Base-by-base conservation (phyloP, 2,329 filamentous ascomycete genomes). In the Chaetomiaceae sp. region DNA sequence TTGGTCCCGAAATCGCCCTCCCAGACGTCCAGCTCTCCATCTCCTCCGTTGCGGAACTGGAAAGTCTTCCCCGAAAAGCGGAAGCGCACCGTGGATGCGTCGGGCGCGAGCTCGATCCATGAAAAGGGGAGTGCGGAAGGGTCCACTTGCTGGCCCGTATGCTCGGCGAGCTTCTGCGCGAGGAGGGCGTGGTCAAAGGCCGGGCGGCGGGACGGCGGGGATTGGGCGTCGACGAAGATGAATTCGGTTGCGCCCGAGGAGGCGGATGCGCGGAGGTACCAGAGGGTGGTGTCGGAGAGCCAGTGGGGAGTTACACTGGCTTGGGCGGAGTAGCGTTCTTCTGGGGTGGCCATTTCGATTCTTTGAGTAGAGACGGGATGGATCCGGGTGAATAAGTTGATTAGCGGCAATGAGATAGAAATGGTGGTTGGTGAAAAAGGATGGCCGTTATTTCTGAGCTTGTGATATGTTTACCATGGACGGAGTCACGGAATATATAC, bases 281-380 rank as follows among this genome's bases (percentile, higher is more conserved):
- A 34, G 9, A 34, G 31, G 11, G 31, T n/a, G 15, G 31, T 14
- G 31, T 12, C 11, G 15, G 31, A 34, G 15, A 34, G 31, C 31
- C 31, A 34, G 31, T 34, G 31, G 11, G 31, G 31, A 12, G 9
- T 34, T 12, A 34, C 31, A 14, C 11, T 34, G 31, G 31, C 31
- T 34, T 34, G 31, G 15, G 31, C 14, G 11, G 15, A 34, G 31
- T 34, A 34, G 31, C 31, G 31, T 14, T 34, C 11, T n/a, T 12
- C 31, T 14, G 31, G 11, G 31, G 31, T 34, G 31, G 31, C 31
- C 31, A 34, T 34, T 34, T 27, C 25, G 25, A 27, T 27, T 27
- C 52, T 63, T n/a, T 72, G 25, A 12, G 64, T 72, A 8, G 54
- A 72, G 25, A 27, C 9, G 25, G 25, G 25, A 27, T 27, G 25